A percentile compares a stretch with the other conserved stretches of the same genome.
Conservation (phyloP, 768 basidiomycete species). For the Boletales sp. region DNA sequence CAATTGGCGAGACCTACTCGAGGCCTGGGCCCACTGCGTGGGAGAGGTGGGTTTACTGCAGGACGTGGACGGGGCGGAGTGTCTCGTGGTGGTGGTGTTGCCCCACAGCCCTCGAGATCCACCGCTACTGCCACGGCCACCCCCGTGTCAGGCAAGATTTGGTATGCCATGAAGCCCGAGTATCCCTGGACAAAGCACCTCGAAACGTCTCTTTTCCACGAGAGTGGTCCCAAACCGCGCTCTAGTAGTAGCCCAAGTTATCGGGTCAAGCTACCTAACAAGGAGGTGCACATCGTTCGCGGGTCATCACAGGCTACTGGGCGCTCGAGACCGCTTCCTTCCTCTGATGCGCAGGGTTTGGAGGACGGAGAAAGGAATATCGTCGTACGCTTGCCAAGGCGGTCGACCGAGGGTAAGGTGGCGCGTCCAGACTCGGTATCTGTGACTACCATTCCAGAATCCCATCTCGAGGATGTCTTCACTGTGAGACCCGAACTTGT, state of each 20-base stretch:
- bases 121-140: slow-evolving; percentile 28
- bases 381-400: slow-evolving; percentile 54
- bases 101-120: slow-evolving; percentile 29
- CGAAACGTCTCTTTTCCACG: slow-evolving; percentile 69
- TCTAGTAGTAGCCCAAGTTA: slow-evolving; percentile 50
- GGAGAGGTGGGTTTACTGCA: slow-evolving; percentile 44
- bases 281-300: slow-evolving; percentile 41
- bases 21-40: slow-evolving; percentile 39
- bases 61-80: slow-evolving; percentile 45
- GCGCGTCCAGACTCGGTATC: slow-evolving; percentile 7
- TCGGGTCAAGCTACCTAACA: slow-evolving; percentile 63
- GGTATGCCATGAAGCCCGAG: slow-evolving; percentile 77
- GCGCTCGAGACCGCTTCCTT: slow-evolving; percentile 12
- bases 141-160: slow-evolving; percentile 44
- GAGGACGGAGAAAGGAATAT: slow-evolving; percentile 46
- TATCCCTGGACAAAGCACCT: slow-evolving; percentile 81
- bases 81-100: slow-evolving; percentile 40
- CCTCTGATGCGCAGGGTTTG: slow-evolving; percentile 24
- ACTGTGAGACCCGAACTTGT: slow-evolving; percentile 52
- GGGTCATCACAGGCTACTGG: slow-evolving; percentile 18
- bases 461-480: slow-evolving; percentile 53
- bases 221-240: slow-evolving; percentile 56
- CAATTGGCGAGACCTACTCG: slow-evolving; percentile 28
- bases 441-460: slow-evolving; percentile 31
- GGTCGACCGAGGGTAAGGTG: slow-evolving; percentile 35